A percentile compares a stretch with the other conserved stretches of the same genome.
Evolutionary conservation across 176 grass and related monocot genomes (phyloP).

Genomic region (Ensete ventricosum): DNA sequence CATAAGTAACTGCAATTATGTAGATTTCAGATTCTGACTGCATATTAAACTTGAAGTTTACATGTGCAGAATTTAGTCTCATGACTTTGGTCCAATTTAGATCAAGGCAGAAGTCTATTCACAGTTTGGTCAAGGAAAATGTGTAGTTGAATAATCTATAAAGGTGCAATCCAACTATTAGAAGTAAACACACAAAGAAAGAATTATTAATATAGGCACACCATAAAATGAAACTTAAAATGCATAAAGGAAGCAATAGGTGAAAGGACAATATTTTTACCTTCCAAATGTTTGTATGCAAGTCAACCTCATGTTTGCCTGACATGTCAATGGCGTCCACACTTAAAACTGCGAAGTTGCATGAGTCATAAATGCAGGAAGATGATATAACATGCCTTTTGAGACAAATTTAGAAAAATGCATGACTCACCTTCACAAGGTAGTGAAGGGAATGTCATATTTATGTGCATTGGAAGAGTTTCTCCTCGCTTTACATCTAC

Average conservation of each 20-base stretch:
- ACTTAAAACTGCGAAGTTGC: conserved; percentile 49
- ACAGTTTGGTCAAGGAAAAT: neutral
- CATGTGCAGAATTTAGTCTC: neutral
- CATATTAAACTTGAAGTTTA: neutral
- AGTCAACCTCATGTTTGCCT: conserved; percentile 95
- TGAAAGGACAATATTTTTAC: conserved; percentile 29
- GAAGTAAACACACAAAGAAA: neutral
- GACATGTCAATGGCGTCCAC: conserved; percentile 98
- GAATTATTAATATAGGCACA: neutral
- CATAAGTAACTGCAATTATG: neutral
- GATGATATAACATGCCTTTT: neutral
- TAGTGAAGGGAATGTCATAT: conserved; percentile 91
- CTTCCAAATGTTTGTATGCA: conserved; percentile 98
- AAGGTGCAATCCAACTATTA: neutral
- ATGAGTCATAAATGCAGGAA: neutral
- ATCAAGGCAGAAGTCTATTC: neutral
- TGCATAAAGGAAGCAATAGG: neutral
- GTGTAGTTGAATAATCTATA: neutral
- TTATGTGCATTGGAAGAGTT: conserved; percentile 91
- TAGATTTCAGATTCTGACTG: neutral
- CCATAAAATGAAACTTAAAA: neutral
- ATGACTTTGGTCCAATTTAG: neutral
- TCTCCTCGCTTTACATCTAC: conserved; percentile 96
- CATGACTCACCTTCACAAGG: conserved; percentile 77
- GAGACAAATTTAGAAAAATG: neutral